Evolutionary conservation across 345 rosid species (phyloP).

Genomic region (Pugionium dolabratum): DNA sequence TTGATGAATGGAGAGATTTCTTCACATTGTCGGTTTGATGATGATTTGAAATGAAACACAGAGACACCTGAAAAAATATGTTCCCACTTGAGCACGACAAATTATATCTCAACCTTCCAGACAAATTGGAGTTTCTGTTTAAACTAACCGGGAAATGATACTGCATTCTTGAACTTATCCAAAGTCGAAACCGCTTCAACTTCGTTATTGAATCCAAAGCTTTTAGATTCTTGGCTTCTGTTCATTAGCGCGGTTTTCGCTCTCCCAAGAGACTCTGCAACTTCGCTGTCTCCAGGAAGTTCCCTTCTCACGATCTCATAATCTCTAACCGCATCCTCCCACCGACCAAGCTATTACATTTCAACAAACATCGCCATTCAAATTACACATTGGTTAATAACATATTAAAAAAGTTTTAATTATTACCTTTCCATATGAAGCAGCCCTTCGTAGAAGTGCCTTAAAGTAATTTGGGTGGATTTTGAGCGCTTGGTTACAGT

Average conservation of each 20-base stretch:
- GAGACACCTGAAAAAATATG: slow-evolving; percentile 41
- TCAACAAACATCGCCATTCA: slow-evolving; percentile 29
- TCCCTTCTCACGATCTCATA: slow-evolving; percentile 77
- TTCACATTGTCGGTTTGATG: slow-evolving; percentile 38
- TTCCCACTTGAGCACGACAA: neutral
- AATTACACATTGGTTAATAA: neutral
- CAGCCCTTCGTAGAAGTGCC: slow-evolving; percentile 90
- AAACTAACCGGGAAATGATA: slow-evolving; percentile 57
- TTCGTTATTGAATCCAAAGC: slow-evolving; percentile 53
- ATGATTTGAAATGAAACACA: slow-evolving; percentile 43
- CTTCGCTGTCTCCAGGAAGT: slow-evolving; percentile 81
- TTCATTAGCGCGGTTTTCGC: slow-evolving; percentile 62
- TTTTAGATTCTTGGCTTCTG: slow-evolving; percentile 52
- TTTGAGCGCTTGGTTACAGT: slow-evolving; percentile 77
- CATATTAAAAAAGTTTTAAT: neutral
- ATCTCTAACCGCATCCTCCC: slow-evolving; percentile 88
- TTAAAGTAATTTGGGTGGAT: slow-evolving; percentile 74
- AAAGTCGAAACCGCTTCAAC: slow-evolving; percentile 62
- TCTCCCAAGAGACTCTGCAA: slow-evolving; percentile 64
- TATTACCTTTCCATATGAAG: slow-evolving; percentile 82
- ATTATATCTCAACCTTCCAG: too few relatives aligned
- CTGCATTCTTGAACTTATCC: slow-evolving; percentile 63
- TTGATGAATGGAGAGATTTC: slow-evolving; percentile 38
- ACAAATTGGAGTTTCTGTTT: neutral
- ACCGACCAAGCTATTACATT: slow-evolving; percentile 45